Conservation (phyloP, 2,329 filamentous ascomycete species). For the Scytalidium lignicola region DNA sequence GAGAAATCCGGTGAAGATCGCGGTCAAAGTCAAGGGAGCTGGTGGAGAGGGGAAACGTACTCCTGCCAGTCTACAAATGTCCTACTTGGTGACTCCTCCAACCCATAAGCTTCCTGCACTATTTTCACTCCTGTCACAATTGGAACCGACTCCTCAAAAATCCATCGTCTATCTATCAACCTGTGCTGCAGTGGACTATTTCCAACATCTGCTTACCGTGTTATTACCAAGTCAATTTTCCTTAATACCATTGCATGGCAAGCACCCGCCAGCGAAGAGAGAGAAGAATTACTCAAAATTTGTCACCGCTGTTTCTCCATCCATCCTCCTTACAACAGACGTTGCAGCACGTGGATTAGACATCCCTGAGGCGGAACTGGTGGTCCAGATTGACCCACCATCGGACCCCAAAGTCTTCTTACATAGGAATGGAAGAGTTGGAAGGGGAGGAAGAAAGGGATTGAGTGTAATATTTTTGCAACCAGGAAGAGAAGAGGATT, state of each 20-base stretch:
- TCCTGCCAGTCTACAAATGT: conserved; percentile 88
- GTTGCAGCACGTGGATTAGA: conserved; percentile 87
- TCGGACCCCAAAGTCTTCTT: conserved; percentile 94
- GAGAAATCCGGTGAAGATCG: conserved; percentile 90
- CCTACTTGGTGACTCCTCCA: conserved; percentile 70
- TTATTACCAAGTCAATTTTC: conserved; percentile 65
- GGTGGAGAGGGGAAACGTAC: conserved; percentile 79
- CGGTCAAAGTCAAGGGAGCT: conserved; percentile 82
- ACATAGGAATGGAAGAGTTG: conserved; percentile 85
- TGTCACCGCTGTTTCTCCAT: conserved; percentile 65
- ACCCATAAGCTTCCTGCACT: conserved; percentile 77
- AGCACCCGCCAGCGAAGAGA: conserved; percentile 81
- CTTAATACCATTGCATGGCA: conserved; percentile 82
- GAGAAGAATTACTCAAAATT: conserved; percentile 85
- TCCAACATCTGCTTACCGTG: conserved; percentile 70
- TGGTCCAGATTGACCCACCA: conserved; percentile 80
- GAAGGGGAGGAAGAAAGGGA: conserved; percentile 80
- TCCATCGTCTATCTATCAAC: conserved; percentile 91
- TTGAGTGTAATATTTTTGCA: conserved; percentile 82
- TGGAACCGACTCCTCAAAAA: conserved; percentile 73
- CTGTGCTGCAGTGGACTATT: conserved; percentile 93
- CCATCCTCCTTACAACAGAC: conserved; percentile 86
- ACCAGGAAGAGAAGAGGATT: conserved; percentile 82
- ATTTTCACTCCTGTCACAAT: conserved; percentile 60
- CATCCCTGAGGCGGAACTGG: conserved; percentile 85